Base-by-base conservation (phyloP, 805 yeast species). In the Saccharomycopsis guyanensis region DNA sequence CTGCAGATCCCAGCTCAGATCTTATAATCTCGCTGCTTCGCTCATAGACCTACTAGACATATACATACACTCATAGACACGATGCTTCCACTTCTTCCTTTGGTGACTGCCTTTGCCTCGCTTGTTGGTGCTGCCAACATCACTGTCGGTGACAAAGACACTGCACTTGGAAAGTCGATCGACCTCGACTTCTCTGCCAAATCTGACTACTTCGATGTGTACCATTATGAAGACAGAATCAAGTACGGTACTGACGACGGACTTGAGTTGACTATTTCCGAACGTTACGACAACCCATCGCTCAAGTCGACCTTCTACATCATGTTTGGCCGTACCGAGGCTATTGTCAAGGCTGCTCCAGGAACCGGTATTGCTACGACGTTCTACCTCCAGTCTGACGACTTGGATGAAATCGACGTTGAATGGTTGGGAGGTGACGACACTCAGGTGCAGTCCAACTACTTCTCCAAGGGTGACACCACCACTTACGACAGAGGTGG, bases 291-390 rank as follows among this genome's bases (percentile, higher is more conserved):
- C 59, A 83, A 85, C 59, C 96, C 96, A 3, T 73, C 88, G 4
- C 64, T 87, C 46, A 72, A 71, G 54, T 86, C 95, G 3, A 73
- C 81, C 52, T 86, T 83, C 61, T 86, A 86, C 66, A 76, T 89
- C 56, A 85, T 88, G 93, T 89, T 80, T 62, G 97, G 97, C 49
- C 78, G 78, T 53, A 76, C 87, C 25, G 94, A 85, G 61, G 87
- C 78, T 4, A 70, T 69, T 1, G 61, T 84, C 50, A 72, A 80
- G 60, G 84, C 89, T 15, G 89, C 94, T 3, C 66, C 73, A 13
- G 96, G 96, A 22, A 64, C 63, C 16, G 96, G 96, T 52, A 72
- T 89, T 35, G 77, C 87, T 12, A 82, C 96, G 0, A 80, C 93
- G 2, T 77, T 88, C 55, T 86, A 81, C 53, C 70, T 88, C 45